phyloP scores from a whole-genome alignment of 257 asterid species.

The Scutellaria galericulata region DNA sequence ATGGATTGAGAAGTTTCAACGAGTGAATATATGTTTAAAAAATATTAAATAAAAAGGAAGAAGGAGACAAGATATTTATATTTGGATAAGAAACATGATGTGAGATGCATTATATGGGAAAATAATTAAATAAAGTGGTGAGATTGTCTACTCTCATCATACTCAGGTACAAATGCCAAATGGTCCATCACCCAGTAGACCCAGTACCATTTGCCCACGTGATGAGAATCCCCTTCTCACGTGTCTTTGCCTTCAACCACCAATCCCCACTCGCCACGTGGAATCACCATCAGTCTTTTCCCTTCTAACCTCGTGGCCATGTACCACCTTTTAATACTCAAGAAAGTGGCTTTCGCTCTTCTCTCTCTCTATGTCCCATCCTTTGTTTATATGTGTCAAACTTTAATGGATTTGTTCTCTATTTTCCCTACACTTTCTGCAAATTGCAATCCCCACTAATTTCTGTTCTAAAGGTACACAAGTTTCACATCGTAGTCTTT shows the following conservation, averaged over 20 bases:
- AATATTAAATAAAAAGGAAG: not conserved
- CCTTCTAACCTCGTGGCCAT: slow-evolving; percentile 16
- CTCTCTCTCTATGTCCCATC: not conserved
- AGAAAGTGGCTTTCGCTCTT: slow-evolving; percentile 13
- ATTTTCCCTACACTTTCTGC: not conserved
- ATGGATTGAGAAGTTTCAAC: no score
- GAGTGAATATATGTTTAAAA: no score
- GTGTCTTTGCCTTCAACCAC: slow-evolving; percentile 4
- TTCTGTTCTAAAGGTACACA: not conserved
- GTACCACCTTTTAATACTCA: not conserved
- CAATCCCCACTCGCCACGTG: slow-evolving; percentile 20
- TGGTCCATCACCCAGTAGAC: slow-evolving; percentile 23
- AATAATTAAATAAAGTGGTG: not conserved
- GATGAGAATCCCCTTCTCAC: slow-evolving; percentile 29
- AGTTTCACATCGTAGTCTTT: not conserved
- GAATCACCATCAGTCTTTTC: not conserved
- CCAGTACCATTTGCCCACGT: slow-evolving; percentile 32
- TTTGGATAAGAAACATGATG: slow-evolving; percentile 25
- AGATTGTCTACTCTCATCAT: not conserved
- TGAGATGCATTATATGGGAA: not conserved
- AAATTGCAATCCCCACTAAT: not conserved
- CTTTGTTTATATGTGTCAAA: not conserved
- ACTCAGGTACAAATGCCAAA: not conserved
- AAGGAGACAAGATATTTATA: slow-evolving; percentile 13
- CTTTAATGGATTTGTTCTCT: not conserved